These are phyloP conservation scores for Fusarium nelsonii DNA, from an alignment of 2,329 filamentous ascomycete species.

Conservation along the genomic window DNA sequence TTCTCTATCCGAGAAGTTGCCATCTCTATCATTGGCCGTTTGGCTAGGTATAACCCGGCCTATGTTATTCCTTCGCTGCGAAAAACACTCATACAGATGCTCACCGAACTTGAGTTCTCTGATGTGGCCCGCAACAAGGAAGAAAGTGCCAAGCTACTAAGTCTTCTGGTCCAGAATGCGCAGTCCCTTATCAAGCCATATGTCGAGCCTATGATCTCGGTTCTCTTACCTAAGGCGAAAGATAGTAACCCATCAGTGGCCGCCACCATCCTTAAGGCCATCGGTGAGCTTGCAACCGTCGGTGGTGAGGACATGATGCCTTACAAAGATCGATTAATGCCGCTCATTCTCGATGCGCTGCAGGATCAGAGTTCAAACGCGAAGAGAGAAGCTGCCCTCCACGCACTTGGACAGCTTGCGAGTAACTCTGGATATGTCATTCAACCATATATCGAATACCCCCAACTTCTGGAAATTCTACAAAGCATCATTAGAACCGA, in stretches of 20 bases:
- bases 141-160: conserved; percentile 93
- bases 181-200: conserved; percentile 95
- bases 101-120: conserved; percentile 96
- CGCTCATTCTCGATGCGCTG: conserved; percentile 90
- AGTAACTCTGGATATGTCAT: conserved; percentile 99
- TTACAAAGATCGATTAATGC: conserved; percentile 94
- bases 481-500: conserved; percentile 96
- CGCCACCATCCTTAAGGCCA: conserved; percentile 92
- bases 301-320: conserved; percentile 93
- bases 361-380: conserved; percentile 92
- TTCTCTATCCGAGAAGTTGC: conserved; percentile 94
- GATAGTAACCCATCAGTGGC: conserved; percentile 90
- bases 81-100: conserved; percentile 94
- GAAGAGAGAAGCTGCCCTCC: conserved; percentile 91
- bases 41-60: conserved; percentile 92
- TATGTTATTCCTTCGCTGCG: conserved; percentile 97
- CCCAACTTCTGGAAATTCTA: conserved; percentile 89
- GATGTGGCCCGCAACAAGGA: conserved; percentile 95
- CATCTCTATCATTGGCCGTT: conserved; percentile 93
- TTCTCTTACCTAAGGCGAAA: conserved; percentile 91
- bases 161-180: conserved; percentile 91
- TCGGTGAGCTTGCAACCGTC: conserved; percentile 93
- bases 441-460: conserved; percentile 93
- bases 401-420: conserved; percentile 90
- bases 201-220: conserved; percentile 94